These are phyloP conservation scores for Plasmodium chabaudi DNA, from an alignment of 169 alveolate species.

Conservation along the genomic window DNA sequence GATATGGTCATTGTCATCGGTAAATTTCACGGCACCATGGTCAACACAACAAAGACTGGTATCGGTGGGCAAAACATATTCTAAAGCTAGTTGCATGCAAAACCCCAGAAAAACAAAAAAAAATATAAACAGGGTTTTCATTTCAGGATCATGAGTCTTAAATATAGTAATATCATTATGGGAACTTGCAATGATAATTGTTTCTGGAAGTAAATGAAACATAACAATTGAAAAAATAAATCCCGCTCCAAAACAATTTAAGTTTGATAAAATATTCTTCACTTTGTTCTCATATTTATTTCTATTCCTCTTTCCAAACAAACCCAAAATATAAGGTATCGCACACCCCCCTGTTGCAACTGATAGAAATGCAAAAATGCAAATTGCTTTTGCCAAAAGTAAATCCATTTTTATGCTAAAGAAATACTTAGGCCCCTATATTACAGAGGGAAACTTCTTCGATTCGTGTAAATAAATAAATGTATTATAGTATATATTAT, in stretches of 20 bases:
- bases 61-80: conserved; percentile 57
- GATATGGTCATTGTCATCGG: conserved; percentile 3
- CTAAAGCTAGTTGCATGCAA: conserved; percentile 60
- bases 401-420: conserved; percentile 34
- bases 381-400: conserved; percentile 41
- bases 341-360: conserved; percentile 65
- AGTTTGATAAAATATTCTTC: conserved; percentile 27
- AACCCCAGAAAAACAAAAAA: conserved; percentile 64
- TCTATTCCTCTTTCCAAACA: conserved; percentile 21
- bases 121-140: conserved; percentile 37
- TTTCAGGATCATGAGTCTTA: conserved; percentile 29
- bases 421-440: background rate
- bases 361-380: conserved; percentile 35
- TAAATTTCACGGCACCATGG: conserved; percentile 8
- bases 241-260: conserved; percentile 72
- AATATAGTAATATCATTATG: conserved; percentile 29
- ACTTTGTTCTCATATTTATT: conserved; percentile 14
- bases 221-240: conserved; percentile 63
- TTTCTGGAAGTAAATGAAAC: conserved; percentile 68
- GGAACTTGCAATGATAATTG: conserved; percentile 17
- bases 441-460: background rate
- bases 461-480: background rate
- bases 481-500: too few relatives aligned
- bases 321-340: conserved; percentile 43
- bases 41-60: conserved; percentile 31